Percentiles rank a stretch among this genome's conserved stretches.
Conservation (phyloP, 331 rosid species). For the Saraca asoca region DNA sequence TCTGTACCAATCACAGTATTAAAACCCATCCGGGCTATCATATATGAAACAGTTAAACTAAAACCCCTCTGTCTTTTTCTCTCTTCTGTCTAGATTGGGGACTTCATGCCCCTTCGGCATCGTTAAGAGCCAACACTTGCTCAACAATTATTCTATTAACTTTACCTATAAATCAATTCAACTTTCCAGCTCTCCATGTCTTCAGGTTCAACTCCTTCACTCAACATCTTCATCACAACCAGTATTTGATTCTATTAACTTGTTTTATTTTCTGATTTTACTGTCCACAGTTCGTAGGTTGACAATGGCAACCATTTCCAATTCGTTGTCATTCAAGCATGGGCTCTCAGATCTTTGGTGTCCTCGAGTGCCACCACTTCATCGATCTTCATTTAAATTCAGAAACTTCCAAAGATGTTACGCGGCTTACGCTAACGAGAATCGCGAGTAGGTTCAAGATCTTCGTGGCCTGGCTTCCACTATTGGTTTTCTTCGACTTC, state of each 20-base stretch:
- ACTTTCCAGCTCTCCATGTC: conserved; percentile 36
- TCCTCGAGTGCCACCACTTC: conserved; percentile 40
- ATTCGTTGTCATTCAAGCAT: conserved; percentile 55
- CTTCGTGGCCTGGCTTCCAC: background rate
- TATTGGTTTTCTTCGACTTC: background rate
- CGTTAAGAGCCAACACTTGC: conserved; percentile 43
- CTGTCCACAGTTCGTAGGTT: conserved; percentile 48
- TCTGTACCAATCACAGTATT: conserved; percentile 17
- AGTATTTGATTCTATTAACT: conserved; percentile 26
- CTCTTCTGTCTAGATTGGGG: background rate
- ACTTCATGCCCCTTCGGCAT: conserved; percentile 48
- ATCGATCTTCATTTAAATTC: conserved; percentile 40
- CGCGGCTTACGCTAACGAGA: conserved; percentile 72
- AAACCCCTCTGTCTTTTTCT: background rate
- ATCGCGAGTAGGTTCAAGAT: conserved; percentile 61
- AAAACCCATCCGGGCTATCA: background rate
- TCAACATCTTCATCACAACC: background rate
- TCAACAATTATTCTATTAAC: conserved; percentile 9
- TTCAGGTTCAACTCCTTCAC: conserved; percentile 46
- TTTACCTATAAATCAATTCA: conserved; percentile 20
- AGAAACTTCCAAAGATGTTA: conserved; percentile 58
- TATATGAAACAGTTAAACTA: too few species aligned
- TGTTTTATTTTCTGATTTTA: conserved; percentile 21
- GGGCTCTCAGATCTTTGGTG: conserved; percentile 44
- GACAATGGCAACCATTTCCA: conserved; percentile 56